These are phyloP conservation scores for Thermomucor indicae-seudaticae DNA, from an alignment of 371 early-diverging fungal genomes.

Conservation along the genomic window DNA sequence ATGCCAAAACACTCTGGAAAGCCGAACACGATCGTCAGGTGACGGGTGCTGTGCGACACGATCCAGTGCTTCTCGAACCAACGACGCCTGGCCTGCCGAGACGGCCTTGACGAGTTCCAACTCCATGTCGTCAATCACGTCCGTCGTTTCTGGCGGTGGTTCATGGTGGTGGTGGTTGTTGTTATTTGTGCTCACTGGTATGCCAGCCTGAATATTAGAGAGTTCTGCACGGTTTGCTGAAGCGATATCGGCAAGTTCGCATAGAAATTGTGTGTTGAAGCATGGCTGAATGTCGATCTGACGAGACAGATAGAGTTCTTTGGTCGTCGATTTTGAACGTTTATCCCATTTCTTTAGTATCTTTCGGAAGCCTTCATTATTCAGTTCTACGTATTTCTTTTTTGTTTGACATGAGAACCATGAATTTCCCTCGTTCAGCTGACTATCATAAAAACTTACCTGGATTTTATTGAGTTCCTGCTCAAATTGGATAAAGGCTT, in stretches of 20 bases:
- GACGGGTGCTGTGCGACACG: constrained; percentile 43
- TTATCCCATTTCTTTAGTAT: constrained; percentile 99
- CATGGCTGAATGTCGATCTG: constrained; percentile 95
- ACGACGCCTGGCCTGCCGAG: constrained; percentile 39
- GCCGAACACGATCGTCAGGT: constrained; percentile 44
- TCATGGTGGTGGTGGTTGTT: background rate
- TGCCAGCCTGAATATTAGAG: constrained; percentile 48
- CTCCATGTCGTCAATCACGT: constrained; percentile 59
- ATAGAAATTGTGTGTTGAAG: constrained; percentile 87
- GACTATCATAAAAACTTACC: too few relatives aligned
- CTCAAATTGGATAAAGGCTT: constrained; percentile 88
- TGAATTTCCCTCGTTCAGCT: too few relatives aligned
- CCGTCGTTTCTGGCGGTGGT: constrained; percentile 5
- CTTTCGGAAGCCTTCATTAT: constrained; percentile 93
- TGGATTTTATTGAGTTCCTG: constrained; percentile 92
- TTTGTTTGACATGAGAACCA: too few relatives aligned
- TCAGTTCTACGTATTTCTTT: constrained; percentile 93
- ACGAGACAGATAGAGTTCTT: constrained; percentile 91
- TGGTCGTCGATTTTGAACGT: constrained; percentile 88
- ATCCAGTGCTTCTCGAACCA: constrained; percentile 58
- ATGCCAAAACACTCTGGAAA: constrained; percentile 80
- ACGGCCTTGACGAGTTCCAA: constrained; percentile 57
- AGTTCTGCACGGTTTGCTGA: constrained; percentile 62
- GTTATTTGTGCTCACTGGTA: constrained; percentile 18
- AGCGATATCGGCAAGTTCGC: constrained; percentile 83